phyloP scores from a whole-genome alignment of 2,329 filamentous ascomycete species.

The Aspergillus tamarii region DNA sequence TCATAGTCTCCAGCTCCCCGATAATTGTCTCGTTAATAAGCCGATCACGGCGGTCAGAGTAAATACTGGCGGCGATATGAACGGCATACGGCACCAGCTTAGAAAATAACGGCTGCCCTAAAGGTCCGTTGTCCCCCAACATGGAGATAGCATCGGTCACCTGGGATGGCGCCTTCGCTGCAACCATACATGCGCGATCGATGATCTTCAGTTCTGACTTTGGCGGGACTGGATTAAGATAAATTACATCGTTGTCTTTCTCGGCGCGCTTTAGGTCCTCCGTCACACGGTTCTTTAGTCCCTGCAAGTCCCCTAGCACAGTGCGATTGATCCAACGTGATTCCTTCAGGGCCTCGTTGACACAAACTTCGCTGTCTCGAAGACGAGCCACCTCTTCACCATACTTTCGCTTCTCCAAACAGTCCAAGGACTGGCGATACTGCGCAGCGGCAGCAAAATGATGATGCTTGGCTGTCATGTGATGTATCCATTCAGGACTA shows the following conservation, averaged over 20 bases:
- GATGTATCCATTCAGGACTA: constrained; percentile 95
- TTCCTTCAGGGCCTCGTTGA: constrained; percentile 85
- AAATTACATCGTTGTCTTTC: constrained; percentile 96
- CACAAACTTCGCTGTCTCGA: constrained; percentile 78
- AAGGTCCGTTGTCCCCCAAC: constrained; percentile 76
- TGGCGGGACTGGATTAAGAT: constrained; percentile 79
- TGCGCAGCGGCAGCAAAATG: constrained; percentile 96
- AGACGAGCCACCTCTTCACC: constrained; percentile 92
- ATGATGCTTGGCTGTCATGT: constrained; percentile 95
- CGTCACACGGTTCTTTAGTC: constrained; percentile 77
- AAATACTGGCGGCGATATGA: constrained; percentile 92
- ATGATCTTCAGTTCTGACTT: constrained; percentile 86
- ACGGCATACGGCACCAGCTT: constrained; percentile 95
- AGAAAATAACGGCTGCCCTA: constrained; percentile 83
- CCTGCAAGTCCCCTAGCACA: constrained; percentile 80
- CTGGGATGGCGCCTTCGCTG: constrained; percentile 76
- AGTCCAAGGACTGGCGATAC: constrained; percentile 86
- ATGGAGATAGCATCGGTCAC: constrained; percentile 78
- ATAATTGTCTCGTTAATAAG: constrained; percentile 87
- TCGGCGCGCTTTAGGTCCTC: constrained; percentile 91
- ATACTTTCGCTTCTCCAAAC: constrained; percentile 89
- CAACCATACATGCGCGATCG: constrained; percentile 87
- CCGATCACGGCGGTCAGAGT: constrained; percentile 88
- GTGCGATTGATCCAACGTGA: constrained; percentile 77
- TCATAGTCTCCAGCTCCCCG: constrained; percentile 79